A percentile compares a stretch with the other conserved stretches of the same genome.
phyloP scores from a whole-genome alignment of 1,284 basidiomycete genomes.

The Ceratobasidium sp. region DNA sequence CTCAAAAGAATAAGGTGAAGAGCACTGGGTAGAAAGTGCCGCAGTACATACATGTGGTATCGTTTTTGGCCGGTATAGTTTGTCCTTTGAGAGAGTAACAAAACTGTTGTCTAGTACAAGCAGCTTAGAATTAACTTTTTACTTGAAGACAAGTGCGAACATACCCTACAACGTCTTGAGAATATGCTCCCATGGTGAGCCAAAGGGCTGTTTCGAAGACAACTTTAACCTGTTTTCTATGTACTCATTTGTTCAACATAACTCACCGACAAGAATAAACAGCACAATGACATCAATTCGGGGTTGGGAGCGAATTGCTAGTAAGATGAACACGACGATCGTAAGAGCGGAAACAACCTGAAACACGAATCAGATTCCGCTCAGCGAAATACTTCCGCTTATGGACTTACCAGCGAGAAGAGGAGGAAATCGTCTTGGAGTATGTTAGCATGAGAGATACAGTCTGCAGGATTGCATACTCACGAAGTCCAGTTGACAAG shows the following conservation, averaged over 20 bases:
- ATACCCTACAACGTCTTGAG: constrained; percentile 73
- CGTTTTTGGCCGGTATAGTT: constrained; percentile 66
- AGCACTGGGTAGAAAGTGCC: constrained; percentile 27
- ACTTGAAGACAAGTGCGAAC: constrained; percentile 60
- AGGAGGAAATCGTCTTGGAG: constrained; percentile 37
- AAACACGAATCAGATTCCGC: neutral
- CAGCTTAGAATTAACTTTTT: neutral
- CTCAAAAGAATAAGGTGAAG: neutral
- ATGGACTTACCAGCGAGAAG: constrained; percentile 35
- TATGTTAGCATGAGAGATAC: neutral
- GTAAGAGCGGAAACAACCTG: constrained; percentile 41
- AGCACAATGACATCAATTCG: constrained; percentile 34
- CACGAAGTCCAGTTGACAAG: constrained; percentile 33
- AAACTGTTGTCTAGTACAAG: constrained; percentile 19
- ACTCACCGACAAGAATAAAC: constrained; percentile 29
- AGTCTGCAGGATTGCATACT: neutral
- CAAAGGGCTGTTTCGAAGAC: constrained; percentile 9
- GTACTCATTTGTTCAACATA: neutral
- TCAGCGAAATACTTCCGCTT: neutral
- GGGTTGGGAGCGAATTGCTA: constrained; percentile 29
- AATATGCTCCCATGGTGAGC: constrained; percentile 42
- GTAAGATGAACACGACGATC: constrained; percentile 21
- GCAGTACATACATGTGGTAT: constrained; percentile 63
- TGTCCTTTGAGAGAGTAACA: constrained; percentile 52
- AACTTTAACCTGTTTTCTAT: neutral